Conservation (phyloP, 2,329 filamentous ascomycete species). For the Hypoxylon sp. region DNA sequence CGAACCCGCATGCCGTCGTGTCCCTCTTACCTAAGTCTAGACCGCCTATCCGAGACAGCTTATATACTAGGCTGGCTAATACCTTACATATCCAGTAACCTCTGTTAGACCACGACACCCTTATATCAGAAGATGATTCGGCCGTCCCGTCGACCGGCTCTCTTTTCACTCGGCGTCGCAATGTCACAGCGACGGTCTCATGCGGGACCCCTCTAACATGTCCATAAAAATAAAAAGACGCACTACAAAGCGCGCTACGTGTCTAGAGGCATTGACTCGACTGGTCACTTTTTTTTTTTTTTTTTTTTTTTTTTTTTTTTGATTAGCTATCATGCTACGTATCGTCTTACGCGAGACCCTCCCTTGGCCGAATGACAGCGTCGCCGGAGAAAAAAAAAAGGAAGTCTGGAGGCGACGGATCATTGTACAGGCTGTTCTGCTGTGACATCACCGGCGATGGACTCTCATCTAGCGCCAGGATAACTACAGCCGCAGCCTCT, state of each 20-base stretch:
- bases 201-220: background rate
- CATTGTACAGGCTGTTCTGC: background rate
- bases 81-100: slow-evolving; percentile 6
- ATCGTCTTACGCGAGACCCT: background rate
- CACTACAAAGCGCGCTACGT: too few relatives aligned
- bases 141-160: slow-evolving; percentile 7
- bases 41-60: slow-evolving; percentile 27
- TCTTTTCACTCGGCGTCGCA: background rate
- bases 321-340: background rate
- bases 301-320: too few relatives aligned
- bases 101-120: slow-evolving; percentile 1
- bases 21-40: slow-evolving; percentile 17
- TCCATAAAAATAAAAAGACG: slow-evolving; percentile 7
- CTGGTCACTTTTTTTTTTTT: too few relatives aligned
- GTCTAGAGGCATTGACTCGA: background rate
- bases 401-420: background rate
- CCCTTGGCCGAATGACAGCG: background rate
- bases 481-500: background rate
- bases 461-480: background rate
- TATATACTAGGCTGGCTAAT: slow-evolving; percentile 11
- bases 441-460: background rate
- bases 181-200: background rate
- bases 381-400: too few relatives aligned
- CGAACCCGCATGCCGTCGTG: slow-evolving; percentile 20
- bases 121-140: slow-evolving; percentile 4